A percentile compares a stretch with the other conserved stretches of the same genome.
These are phyloP conservation scores for Sorghum bicolor DNA, from an alignment of 176 grass and related monocot genomes.

Conservation along the genomic window DNA sequence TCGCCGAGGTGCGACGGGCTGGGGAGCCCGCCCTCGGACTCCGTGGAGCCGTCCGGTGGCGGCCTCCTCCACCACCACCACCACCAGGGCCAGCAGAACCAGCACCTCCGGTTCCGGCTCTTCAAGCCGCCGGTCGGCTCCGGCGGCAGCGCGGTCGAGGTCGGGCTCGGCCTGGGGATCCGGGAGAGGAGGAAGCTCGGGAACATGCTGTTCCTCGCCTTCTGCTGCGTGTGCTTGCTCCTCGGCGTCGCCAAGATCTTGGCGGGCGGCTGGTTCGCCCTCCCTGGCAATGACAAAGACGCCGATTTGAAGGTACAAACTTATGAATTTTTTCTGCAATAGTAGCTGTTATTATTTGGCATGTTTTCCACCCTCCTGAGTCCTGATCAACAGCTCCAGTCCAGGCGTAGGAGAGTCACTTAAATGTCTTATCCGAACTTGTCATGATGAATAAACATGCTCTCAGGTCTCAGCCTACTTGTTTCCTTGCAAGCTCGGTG, in stretches of 20 bases:
- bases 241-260: conserved; percentile 77
- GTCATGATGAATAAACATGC: not conserved
- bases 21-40: conserved; percentile 43
- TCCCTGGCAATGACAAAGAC: conserved; percentile 15
- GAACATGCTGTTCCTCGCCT: conserved; percentile 77
- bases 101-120: conserved; percentile 56
- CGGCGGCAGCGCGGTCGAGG: not conserved
- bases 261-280: conserved; percentile 51
- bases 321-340: not conserved
- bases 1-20: conserved; percentile 52
- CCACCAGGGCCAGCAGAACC: conserved; percentile 44
- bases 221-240: conserved; percentile 73
- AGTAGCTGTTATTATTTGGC: not conserved
- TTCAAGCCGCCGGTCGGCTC: conserved; percentile 47
- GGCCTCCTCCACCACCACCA: conserved; percentile 25
- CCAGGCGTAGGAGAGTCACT: not conserved
- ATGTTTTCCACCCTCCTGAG: not conserved
- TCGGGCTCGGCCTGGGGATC: conserved; percentile 46
- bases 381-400: not conserved
- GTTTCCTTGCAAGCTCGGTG: not conserved
- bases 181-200: conserved; percentile 58
- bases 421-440: not conserved
- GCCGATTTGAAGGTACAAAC: conserved; percentile 48
- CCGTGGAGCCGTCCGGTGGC: not conserved
- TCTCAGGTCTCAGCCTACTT: not conserved